Percentiles rank a stretch among this genome's conserved stretches.
phyloP scores from a whole-genome alignment of 2,329 filamentous ascomycete species.

The Fusarium solani-melongenae region DNA sequence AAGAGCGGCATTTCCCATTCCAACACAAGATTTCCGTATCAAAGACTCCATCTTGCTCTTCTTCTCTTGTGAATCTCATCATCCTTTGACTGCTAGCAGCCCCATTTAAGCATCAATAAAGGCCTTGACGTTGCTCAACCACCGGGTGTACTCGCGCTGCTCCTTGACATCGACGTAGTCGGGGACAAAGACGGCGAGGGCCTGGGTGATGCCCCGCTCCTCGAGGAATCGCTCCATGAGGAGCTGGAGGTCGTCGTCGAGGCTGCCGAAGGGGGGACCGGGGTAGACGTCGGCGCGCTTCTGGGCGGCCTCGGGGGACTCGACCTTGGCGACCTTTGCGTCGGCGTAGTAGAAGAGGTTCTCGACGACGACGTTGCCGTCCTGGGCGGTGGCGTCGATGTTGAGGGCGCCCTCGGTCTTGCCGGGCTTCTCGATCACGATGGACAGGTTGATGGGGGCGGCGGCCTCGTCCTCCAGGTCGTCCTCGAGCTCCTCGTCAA shows the following conservation, averaged over 20 bases:
- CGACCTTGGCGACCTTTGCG: slow-evolving; percentile 79
- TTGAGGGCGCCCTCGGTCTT: slow-evolving; percentile 78
- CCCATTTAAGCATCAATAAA: slow-evolving; percentile 79
- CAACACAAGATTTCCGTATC: slow-evolving; percentile 30
- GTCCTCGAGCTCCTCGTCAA: slow-evolving; percentile 56
- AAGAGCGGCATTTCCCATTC: slow-evolving; percentile 44
- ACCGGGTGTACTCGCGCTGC: slow-evolving; percentile 94
- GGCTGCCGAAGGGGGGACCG: slow-evolving; percentile 90
- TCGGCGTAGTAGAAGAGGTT: slow-evolving; percentile 90
- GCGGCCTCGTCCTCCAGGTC: slow-evolving; percentile 65
- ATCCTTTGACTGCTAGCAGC: not conserved
- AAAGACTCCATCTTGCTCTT: slow-evolving; percentile 17
- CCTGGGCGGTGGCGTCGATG: slow-evolving; percentile 87
- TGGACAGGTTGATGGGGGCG: slow-evolving; percentile 84
- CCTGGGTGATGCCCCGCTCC: slow-evolving; percentile 89
- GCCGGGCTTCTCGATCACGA: slow-evolving; percentile 88
- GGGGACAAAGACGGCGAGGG: slow-evolving; percentile 88
- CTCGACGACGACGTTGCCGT: slow-evolving; percentile 87
- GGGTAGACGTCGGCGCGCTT: slow-evolving; percentile 83
- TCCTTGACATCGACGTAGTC: slow-evolving; percentile 99
- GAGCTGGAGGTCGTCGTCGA: slow-evolving; percentile 95
- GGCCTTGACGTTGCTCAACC: slow-evolving; percentile 87
- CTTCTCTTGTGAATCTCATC: slow-evolving; percentile 12
- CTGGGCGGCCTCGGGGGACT: slow-evolving; percentile 81
- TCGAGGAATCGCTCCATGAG: slow-evolving; percentile 94